Evolutionary conservation across 108 stramenopile genomes (phyloP).

Genomic region (Cylindrotheca closterium): DNA sequence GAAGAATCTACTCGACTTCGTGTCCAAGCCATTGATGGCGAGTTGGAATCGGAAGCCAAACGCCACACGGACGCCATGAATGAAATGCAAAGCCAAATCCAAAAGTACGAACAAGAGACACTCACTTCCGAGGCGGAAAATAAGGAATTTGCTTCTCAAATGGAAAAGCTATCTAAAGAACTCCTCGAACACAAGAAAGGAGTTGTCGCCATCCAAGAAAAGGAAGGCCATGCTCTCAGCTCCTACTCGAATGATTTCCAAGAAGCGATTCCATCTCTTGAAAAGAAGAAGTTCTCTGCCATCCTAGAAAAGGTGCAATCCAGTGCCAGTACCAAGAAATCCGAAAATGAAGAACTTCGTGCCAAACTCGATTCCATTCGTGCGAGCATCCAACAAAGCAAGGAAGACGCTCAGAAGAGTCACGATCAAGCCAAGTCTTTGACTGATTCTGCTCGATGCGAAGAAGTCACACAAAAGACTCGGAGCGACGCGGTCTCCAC

Average conservation of each 20-base stretch:
- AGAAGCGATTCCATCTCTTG: not conserved
- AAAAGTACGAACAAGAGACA: not conserved
- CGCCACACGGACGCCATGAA: not conserved
- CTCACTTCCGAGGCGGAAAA: not conserved
- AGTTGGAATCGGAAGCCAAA: not conserved
- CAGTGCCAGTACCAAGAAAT: not conserved
- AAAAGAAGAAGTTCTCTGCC: not conserved
- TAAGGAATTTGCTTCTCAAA: not conserved
- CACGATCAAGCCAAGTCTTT: not conserved
- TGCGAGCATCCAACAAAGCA: not conserved
- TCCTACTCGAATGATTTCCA: not conserved
- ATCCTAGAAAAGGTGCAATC: not conserved
- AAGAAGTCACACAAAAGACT: not conserved
- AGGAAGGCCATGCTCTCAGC: not conserved
- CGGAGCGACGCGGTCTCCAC: not conserved
- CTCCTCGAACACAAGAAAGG: not conserved
- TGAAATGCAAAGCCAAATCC: not conserved
- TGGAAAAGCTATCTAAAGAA: not conserved
- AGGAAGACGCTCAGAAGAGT: not conserved
- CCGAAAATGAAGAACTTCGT: not conserved
- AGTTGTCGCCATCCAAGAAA: not conserved
- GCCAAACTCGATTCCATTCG: not conserved
- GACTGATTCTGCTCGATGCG: not conserved
- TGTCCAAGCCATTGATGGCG: conserved; percentile 1
- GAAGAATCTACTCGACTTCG: conserved; percentile 27